Evolutionary conservation across 2,329 filamentous ascomycete genomes (phyloP), one percentile per base, ranked within the genome.

Genomic region (Trichoderma sp.): DNA sequence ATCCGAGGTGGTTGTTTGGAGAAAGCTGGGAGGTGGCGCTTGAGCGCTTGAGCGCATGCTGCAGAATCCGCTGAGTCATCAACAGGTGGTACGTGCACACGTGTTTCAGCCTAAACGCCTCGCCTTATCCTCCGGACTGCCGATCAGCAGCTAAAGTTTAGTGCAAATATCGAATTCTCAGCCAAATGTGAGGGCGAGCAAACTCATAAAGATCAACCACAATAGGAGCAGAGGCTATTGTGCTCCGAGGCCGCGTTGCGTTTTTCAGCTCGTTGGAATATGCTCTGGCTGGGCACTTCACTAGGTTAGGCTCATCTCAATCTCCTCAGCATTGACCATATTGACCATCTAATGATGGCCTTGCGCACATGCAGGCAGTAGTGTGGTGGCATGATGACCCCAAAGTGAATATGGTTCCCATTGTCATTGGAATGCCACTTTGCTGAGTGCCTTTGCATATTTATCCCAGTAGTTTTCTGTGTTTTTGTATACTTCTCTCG

Each of bases 61-160:
- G 64, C 64, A 22, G 32, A 34, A n/a, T 22, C 2, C 6, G 64
- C 54, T 67, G 54, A 67, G 54, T 67, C 64, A 67, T 67, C 64
- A 37, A 19, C 1, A 5, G 19, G 42, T 59, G 42, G 53, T 52
- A 54, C 39, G 64, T 59, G 64, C 39, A 22, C 64, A 59, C 54
- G 39, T 59, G 64, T 53, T 67, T 65, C 63, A 45, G 48, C 63
- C 52, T 45, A 45, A 56, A 64, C 17, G 42, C 52, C 9, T 39
- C 15, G n/a, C n/a, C n/a, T n/a, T n/a, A n/a, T n/a, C n/a, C n/a
- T n/a, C n/a, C n/a, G n/a, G 13, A 15, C 25, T 27, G 48, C 42
- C 19, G 42, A 10, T 22, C 42, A 19, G 42, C 42, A 45, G 42
- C 42, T 48, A 48, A 48, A 48, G 2, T 13, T 48, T 48, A 48